Base-by-base conservation (phyloP, 257 asterid species). In the Solanum raphanifolium region DNA sequence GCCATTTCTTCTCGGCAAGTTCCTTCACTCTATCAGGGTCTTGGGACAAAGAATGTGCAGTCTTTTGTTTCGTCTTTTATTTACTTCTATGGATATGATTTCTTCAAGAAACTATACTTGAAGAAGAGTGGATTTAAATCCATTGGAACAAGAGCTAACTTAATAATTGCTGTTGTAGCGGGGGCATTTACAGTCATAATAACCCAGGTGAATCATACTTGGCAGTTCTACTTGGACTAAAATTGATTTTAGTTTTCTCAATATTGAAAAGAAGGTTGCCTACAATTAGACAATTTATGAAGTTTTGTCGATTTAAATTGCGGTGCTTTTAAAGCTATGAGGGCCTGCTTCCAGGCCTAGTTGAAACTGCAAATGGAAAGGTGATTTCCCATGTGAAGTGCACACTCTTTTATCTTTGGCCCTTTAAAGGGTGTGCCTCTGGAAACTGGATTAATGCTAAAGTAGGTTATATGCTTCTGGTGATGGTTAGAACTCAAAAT, bases 71-170 rank as follows among this genome's bases (percentile, higher is more conserved):
- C 99, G 0, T 93, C 91, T 86, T 96, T 95, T 78, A 90, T 96
- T 65, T 96, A 96, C 91, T 96, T 96, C 92, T 96, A 95, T 71
- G 99, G 97, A 52, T 96, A 96, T 90, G 95, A 98, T 89, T 95
- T 93, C 89, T 90, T 96, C 36, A 96, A 96, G 93, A 91, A 94
- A 79, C 92, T 95, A 62, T 95, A 96, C 91, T 87, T 95, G 92
- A 91, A 90, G 91, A 91, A 92, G 91, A 94, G 94, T 83, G 94
- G 98, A 79, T 92, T 68, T 65, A 94, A 93, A 89, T 96, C 95
- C 39, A 93, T 96, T n/a, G 98, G 98, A 87, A 96, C 98, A 25
- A 90, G 85, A 89, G 98, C 94, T 32, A 96, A 96, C 92, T 92
- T 96, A 91, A 78, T 95, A 91, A 93, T 96, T 91, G 99, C 98